Base-by-base conservation (phyloP, 208 protist species). In the Strigomonas culicis region DNA sequence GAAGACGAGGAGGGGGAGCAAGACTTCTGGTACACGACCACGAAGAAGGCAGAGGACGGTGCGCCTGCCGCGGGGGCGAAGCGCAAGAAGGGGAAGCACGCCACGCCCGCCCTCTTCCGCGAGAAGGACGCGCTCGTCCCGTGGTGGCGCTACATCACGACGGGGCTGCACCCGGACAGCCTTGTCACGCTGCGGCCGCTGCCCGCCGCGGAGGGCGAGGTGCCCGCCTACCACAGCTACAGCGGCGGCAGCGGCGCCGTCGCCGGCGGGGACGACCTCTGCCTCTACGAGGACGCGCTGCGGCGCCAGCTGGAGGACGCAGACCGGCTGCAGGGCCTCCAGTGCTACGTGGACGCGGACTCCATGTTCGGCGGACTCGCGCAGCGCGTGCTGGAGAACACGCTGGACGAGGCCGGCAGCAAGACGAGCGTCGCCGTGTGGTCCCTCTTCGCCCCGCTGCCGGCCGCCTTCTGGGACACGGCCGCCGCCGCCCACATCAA, bases 81-180 rank as follows among this genome's bases (percentile, higher is more conserved):
- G 8, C 36, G 24, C 3, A 11, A 41, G 11, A 21, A 28, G 27
- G 46, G 4, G 27, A 39, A 31, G 7, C 25, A 51, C 11, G 27
- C 41, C 66, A 0, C 59, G 41, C 13, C 43, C 21, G n/a, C 51
- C 34, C 63, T 94, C 8, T 92, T 94, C 51, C 59, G 63, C 31
- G 41, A 72, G 44, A 49, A 62, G 7, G 85, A 92, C 67, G 58
- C 43, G 24, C 66, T 75, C 6, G 74, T 88, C 15, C 83, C 85
- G 34, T 94, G 88, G 86, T 92, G 85, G 83, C 80, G 74, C 53
- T 94, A 92, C 73, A 88, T 94, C 57, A 72, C 72, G 11, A 86
- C 81, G n/a, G 88, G 88, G 10, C 72, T 94, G 2, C 56, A 65
- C 15, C 43, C 55, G 1, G 69, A 82, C 61, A 74, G 70, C 39